Evolutionary conservation across 148 eudicot genomes (phyloP).

Genomic region (Chenopodium quinoa): DNA sequence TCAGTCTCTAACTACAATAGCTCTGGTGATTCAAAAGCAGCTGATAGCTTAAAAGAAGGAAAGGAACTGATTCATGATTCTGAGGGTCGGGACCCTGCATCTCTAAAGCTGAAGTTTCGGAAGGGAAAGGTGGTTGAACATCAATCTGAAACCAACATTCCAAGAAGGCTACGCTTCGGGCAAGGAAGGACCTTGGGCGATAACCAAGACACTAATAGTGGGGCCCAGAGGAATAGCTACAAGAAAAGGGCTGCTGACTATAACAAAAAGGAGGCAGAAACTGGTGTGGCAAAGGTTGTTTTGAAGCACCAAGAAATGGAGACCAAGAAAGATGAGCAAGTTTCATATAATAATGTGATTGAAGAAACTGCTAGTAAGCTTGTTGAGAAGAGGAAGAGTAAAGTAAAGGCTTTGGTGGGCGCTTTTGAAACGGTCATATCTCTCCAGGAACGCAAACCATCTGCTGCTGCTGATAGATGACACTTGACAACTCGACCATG

Average conservation of each 20-base stretch:
- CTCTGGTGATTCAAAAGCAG: constrained; percentile 7
- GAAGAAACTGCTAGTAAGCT: constrained; percentile 94
- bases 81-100: constrained; percentile 27
- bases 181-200: constrained; percentile 33
- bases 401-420: constrained; percentile 93
- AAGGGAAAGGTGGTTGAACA: constrained; percentile 63
- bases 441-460: constrained; percentile 59
- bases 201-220: constrained; percentile 27
- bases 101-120: constrained; percentile 58
- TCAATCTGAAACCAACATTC: constrained; percentile 37
- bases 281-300: constrained; percentile 44
- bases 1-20: constrained; percentile 26
- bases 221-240: constrained; percentile 35
- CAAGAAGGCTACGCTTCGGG: constrained; percentile 49
- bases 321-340: constrained; percentile 60
- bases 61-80: constrained; percentile 14
- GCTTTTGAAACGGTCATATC: constrained; percentile 93
- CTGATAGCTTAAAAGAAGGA: constrained; percentile 4
- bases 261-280: constrained; percentile 21
- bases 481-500: not conserved
- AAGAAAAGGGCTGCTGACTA: constrained; percentile 27
- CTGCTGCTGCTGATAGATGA: constrained; percentile 28
- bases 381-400: constrained; percentile 72
- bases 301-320: constrained; percentile 80
- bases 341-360: constrained; percentile 65